Conservation (phyloP, 2,329 filamentous ascomycete genomes). For the Arthrocladium fulminans region DNA sequence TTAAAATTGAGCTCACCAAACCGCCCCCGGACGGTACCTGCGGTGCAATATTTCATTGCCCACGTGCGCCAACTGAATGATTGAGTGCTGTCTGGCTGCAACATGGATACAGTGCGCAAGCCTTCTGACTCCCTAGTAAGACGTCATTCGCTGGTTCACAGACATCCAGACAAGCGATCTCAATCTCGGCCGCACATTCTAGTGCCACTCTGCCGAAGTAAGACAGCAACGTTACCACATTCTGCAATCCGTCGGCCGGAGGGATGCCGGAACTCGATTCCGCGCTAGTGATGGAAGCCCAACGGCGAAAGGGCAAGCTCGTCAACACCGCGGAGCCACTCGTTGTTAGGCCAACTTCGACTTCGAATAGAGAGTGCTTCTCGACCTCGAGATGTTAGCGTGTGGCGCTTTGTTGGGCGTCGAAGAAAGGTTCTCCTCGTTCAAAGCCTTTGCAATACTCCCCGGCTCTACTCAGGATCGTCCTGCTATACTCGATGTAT, state of each 20-base stretch:
- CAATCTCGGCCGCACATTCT: background rate
- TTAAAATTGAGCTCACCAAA: too few species aligned
- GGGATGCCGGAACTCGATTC: background rate
- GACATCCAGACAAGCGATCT: background rate
- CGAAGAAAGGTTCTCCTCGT: background rate
- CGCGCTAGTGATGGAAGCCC: background rate
- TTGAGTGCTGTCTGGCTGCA: too few species aligned
- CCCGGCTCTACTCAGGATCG: background rate
- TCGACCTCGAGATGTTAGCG: background rate
- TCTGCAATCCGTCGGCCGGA: background rate
- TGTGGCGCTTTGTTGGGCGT: background rate
- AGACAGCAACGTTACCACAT: too few species aligned
- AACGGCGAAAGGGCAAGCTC: background rate
- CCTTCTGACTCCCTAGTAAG: too few species aligned
- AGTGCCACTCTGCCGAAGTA: background rate
- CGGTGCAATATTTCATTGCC: too few species aligned
- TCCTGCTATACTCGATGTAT: background rate
- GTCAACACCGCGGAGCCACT: background rate
- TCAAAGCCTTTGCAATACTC: background rate
- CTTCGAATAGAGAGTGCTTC: background rate
- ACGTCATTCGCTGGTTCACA: too few species aligned
- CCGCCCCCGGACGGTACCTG: too few species aligned
- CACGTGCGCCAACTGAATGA: too few species aligned
- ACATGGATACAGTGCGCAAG: too few species aligned
- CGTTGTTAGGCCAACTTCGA: background rate